Percentiles rank a stretch among this genome's conserved stretches.
Conservation (phyloP, 2,329 filamentous ascomycete species). For the Teratosphaeria zuluensis region DNA sequence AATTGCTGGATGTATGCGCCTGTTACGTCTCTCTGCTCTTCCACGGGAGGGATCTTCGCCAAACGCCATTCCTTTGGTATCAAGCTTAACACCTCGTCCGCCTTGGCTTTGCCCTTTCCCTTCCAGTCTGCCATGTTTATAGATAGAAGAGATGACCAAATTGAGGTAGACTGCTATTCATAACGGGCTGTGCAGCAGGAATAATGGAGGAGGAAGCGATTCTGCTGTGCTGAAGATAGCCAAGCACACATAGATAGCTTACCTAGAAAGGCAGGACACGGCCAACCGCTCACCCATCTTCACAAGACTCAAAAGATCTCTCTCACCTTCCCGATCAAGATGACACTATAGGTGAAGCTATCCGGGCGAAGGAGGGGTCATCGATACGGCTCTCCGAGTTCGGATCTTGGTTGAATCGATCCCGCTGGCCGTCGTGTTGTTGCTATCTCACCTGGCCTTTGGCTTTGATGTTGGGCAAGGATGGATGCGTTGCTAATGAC, state of each 20-base stretch:
- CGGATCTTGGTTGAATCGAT: not conserved
- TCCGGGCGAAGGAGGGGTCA: not conserved
- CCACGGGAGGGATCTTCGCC: conserved; percentile 35
- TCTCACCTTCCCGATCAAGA: not conserved
- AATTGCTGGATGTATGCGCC: conserved; percentile 48
- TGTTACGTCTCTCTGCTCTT: conserved; percentile 48
- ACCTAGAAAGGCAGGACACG: not conserved
- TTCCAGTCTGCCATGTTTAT: conserved; percentile 36
- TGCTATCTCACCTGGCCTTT: no score
- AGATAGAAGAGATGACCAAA: not conserved
- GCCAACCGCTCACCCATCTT: not conserved
- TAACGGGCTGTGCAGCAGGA: not conserved
- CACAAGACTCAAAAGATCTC: not conserved
- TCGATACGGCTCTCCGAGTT: not conserved
- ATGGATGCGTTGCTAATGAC: no score
- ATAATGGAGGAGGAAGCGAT: not conserved
- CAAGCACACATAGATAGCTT: not conserved
- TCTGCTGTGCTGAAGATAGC: not conserved
- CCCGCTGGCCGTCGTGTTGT: no score
- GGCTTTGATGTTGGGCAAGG: no score
- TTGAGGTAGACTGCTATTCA: not conserved
- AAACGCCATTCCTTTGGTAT: conserved; percentile 51
- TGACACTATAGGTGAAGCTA: not conserved
- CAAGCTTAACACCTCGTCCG: conserved; percentile 42
- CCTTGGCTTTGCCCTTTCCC: conserved; percentile 41